These are phyloP conservation scores for Ambrosiella xylebori DNA, from an alignment of 2,329 filamentous ascomycete genomes.

Conservation along the genomic window DNA sequence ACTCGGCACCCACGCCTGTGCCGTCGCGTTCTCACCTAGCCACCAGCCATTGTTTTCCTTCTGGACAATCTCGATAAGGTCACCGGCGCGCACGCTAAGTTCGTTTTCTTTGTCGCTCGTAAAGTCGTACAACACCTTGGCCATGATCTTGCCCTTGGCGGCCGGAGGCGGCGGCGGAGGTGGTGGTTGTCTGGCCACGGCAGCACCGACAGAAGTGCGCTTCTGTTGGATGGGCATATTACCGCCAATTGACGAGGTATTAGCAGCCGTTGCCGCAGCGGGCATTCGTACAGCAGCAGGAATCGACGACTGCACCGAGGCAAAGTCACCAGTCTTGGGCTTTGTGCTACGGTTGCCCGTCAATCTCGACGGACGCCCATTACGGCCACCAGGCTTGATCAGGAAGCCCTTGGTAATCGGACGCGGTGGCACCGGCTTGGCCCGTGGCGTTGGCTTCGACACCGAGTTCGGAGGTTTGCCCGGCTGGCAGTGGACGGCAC, in stretches of 20 bases:
- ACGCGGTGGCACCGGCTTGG: conserved; percentile 68
- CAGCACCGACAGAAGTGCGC: conserved; percentile 13
- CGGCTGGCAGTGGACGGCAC: conserved; percentile 67
- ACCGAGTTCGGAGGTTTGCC: conserved; percentile 71
- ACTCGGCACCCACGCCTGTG: conserved; percentile 86
- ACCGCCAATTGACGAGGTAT: conserved; percentile 7
- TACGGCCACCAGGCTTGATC: conserved; percentile 76
- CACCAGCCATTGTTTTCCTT: conserved; percentile 98
- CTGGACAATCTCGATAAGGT: conserved; percentile 76
- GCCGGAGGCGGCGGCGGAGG: conserved; percentile 48
- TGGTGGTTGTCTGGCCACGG: conserved; percentile 22
- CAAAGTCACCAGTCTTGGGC: conserved; percentile 24
- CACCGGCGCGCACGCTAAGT: conserved; percentile 59
- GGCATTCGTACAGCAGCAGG: conserved; percentile 14
- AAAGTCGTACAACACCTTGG: conserved; percentile 88
- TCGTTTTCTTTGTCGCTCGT: conserved; percentile 70
- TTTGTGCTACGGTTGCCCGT: conserved; percentile 31
- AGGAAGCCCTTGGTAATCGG: conserved; percentile 89
- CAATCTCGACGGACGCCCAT: conserved; percentile 59
- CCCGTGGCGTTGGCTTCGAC: conserved; percentile 72
- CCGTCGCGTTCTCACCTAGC: conserved; percentile 57
- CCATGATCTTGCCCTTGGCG: conserved; percentile 50
- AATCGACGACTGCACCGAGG: conserved; percentile 17
- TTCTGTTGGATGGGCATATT: conserved; percentile 9
- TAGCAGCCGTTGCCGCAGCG: conserved; percentile 6